Conservation (phyloP, 2,329 filamentous ascomycete species). For the Dactylonectria estremocensis region DNA sequence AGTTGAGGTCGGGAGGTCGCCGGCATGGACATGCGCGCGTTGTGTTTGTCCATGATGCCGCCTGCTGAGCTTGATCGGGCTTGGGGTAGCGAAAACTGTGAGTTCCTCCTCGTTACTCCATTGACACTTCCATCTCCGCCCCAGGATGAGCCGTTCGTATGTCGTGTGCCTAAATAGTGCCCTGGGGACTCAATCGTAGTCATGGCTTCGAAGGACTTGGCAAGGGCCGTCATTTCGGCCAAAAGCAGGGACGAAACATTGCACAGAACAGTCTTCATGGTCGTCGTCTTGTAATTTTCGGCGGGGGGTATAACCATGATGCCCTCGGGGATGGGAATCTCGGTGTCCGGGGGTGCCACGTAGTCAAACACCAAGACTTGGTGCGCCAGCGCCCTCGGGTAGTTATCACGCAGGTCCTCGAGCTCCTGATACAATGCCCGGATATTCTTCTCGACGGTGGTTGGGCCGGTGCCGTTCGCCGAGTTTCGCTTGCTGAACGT, state of each 20-base stretch:
- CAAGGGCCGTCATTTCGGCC: conserved; percentile 82
- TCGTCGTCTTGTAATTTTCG: conserved; percentile 80
- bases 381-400: conserved; percentile 83
- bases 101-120: conserved; percentile 65
- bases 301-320: conserved; percentile 79
- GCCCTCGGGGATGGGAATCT: conserved; percentile 74
- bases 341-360: conserved; percentile 61
- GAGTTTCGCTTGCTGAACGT: conserved; percentile 70
- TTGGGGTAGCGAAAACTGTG: conserved; percentile 64
- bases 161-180: conserved; percentile 58
- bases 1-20: conserved; percentile 66
- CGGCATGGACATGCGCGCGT: conserved; percentile 87
- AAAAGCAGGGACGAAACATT: conserved; percentile 82
- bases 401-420: conserved; percentile 78
- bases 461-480: conserved; percentile 64
- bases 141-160: conserved; percentile 61
- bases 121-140: conserved; percentile 56
- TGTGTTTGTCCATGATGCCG: conserved; percentile 70
- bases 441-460: conserved; percentile 70
- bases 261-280: conserved; percentile 86
- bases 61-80: conserved; percentile 69
- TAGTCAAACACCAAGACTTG: conserved; percentile 87
- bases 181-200: conserved; percentile 85
- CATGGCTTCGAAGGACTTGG: conserved; percentile 80
- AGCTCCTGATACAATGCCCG: conserved; percentile 76